Conservation (phyloP, 371 early-diverging fungal genomes). For the Mortierella sp. region DNA sequence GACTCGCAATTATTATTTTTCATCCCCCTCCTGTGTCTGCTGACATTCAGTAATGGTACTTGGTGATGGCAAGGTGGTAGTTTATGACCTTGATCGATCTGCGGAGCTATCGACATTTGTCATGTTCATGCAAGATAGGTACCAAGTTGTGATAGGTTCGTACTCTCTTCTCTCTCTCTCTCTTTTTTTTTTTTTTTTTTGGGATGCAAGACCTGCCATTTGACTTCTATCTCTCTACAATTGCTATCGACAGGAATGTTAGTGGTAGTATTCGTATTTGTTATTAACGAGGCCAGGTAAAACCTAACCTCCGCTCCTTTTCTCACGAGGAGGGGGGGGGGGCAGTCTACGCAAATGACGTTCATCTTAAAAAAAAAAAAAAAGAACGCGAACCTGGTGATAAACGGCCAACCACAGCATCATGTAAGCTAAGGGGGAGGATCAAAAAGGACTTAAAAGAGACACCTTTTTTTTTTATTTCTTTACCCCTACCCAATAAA, state of each 20-base stretch:
- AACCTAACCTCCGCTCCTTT: background rate
- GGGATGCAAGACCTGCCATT: too few relatives aligned
- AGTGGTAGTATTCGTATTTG: slow-evolving; percentile 46
- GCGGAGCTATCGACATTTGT: slow-evolving; percentile 14
- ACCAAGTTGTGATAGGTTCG: slow-evolving; percentile 42
- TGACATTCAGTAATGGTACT: slow-evolving; percentile 25
- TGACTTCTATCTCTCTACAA: background rate
- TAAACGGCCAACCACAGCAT: too few relatives aligned
- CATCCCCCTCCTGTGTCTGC: background rate
- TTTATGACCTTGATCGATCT: slow-evolving; percentile 27
- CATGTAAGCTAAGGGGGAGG: too few relatives aligned
- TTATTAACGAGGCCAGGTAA: slow-evolving; percentile 45
- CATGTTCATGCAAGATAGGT: slow-evolving; percentile 28
- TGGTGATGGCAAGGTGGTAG: slow-evolving; percentile 27
- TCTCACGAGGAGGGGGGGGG: too few relatives aligned
- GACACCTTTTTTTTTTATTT: too few relatives aligned
- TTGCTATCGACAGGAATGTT: slow-evolving; percentile 35
- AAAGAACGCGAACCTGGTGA: too few relatives aligned
- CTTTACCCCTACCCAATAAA: too few relatives aligned
- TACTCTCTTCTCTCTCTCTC: background rate
- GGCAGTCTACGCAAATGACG: too few relatives aligned
- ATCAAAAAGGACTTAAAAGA: too few relatives aligned
- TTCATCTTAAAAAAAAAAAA: too few relatives aligned
- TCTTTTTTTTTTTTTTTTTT: slow-evolving; percentile 1
- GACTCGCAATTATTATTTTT: background rate